phyloP scores from a whole-genome alignment of 257 asterid genomes.

The Thymus mandschuricus region DNA sequence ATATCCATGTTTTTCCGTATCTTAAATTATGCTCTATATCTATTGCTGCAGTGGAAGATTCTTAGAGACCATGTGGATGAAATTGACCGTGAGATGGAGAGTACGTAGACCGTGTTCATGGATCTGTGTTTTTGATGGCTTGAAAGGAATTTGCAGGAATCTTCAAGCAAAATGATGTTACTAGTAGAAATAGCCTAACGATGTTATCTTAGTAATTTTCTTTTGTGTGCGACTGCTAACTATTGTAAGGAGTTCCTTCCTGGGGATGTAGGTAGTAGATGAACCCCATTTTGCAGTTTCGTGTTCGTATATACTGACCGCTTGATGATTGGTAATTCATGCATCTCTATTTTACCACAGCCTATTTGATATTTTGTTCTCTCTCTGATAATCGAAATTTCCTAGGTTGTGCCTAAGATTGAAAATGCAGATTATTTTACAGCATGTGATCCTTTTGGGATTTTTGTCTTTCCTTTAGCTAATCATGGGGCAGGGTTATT shows the following conservation, averaged over 20 bases:
- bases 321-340: background rate
- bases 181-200: constrained; percentile 16
- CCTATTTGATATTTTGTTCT: background rate
- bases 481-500: too few relatives aligned
- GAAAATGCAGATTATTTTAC: too few relatives aligned
- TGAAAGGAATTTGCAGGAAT: background rate
- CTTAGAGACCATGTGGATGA: constrained; percentile 76
- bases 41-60: constrained; percentile 68
- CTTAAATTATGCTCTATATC: background rate
- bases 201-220: constrained; percentile 15
- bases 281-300: constrained; percentile 5
- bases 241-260: constrained; percentile 11
- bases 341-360: background rate
- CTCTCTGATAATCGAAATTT: background rate
- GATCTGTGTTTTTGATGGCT: background rate
- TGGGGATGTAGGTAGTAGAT: constrained; percentile 28
- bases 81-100: constrained; percentile 66
- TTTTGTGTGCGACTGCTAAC: background rate
- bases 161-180: constrained; percentile 22
- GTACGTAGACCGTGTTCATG: constrained; percentile 22
- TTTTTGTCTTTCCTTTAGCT: too few relatives aligned
- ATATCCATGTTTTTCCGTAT: background rate
- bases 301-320: background rate
- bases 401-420: background rate
- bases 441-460: background rate